A percentile compares a stretch with the other conserved stretches of the same genome.
phyloP scores from a whole-genome alignment of 2,329 filamentous ascomycete genomes.

The Fusarium paranaense region DNA sequence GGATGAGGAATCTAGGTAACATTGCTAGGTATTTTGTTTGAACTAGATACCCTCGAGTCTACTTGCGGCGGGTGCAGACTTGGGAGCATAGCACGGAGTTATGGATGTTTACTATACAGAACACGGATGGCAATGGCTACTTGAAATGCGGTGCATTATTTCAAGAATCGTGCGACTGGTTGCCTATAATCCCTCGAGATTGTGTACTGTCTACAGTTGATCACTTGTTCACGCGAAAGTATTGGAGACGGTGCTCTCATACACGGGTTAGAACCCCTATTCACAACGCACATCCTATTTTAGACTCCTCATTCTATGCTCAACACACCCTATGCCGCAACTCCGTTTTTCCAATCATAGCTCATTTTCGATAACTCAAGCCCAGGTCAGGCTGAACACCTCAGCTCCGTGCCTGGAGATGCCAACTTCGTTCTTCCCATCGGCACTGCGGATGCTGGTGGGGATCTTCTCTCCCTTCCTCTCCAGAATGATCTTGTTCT shows the following conservation, averaged over 20 bases:
- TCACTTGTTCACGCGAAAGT: background rate
- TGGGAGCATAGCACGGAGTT: conserved; percentile 45
- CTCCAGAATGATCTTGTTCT: conserved; percentile 52
- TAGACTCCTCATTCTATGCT: conserved; percentile 1
- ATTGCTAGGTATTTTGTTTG: conserved; percentile 20
- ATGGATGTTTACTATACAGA: conserved; percentile 31
- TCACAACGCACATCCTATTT: conserved; percentile 3
- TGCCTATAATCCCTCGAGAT: background rate
- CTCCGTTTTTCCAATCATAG: background rate
- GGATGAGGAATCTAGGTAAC: conserved; percentile 40
- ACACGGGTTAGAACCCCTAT: background rate
- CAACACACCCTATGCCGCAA: background rate
- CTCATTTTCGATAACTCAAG: conserved; percentile 4
- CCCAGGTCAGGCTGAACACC: conserved; percentile 57
- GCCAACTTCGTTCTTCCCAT: conserved; percentile 57
- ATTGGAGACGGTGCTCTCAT: background rate
- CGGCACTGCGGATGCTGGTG: conserved; percentile 52
- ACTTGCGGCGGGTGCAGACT: conserved; percentile 11
- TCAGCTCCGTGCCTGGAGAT: conserved; percentile 55
- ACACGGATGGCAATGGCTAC: background rate
- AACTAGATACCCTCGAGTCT: conserved; percentile 32
- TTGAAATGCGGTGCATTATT: conserved; percentile 8
- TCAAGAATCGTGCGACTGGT: background rate
- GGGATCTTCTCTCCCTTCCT: conserved; percentile 56
- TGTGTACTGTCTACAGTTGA: background rate